Percentiles rank a stretch among this genome's conserved stretches.
Conservation (phyloP, 257 asterid species). For the Solanum pennellii region DNA sequence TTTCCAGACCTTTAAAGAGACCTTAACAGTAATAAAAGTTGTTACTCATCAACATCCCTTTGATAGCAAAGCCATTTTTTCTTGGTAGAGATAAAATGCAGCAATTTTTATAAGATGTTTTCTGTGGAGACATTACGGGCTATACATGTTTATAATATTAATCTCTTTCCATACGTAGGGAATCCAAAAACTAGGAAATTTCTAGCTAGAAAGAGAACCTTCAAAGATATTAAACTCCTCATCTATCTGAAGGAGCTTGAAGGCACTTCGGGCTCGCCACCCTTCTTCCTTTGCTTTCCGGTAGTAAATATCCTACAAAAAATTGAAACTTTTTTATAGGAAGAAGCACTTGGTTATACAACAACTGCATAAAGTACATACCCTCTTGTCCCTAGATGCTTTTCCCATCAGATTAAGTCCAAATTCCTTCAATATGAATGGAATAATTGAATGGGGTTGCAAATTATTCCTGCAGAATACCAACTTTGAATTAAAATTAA, state of each 20-base stretch:
- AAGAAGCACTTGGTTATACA: background rate
- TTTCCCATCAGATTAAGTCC: constrained; percentile 47
- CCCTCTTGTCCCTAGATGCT: constrained; percentile 96
- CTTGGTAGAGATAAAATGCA: background rate
- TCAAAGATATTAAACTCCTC: constrained; percentile 88
- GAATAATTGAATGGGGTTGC: background rate
- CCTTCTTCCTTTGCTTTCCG: constrained; percentile 99
- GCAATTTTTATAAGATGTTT: background rate
- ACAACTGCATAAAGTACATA: constrained; percentile 1
- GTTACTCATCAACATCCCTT: background rate
- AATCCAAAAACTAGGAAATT: background rate
- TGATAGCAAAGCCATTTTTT: background rate
- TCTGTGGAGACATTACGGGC: background rate
- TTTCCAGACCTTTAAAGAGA: background rate
- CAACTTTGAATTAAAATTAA: background rate
- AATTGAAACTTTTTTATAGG: background rate
- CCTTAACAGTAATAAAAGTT: background rate
- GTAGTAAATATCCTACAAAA: constrained; percentile 79
- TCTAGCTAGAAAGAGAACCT: constrained; percentile 28
- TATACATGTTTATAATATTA: background rate
- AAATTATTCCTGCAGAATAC: background rate
- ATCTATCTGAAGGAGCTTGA: constrained; percentile 95
- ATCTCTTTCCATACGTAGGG: background rate
- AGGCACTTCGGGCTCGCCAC: constrained; percentile 99
- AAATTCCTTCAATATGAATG: background rate